Conservation (phyloP, 2,329 filamentous ascomycete species). For the Emmonsia crescens region DNA sequence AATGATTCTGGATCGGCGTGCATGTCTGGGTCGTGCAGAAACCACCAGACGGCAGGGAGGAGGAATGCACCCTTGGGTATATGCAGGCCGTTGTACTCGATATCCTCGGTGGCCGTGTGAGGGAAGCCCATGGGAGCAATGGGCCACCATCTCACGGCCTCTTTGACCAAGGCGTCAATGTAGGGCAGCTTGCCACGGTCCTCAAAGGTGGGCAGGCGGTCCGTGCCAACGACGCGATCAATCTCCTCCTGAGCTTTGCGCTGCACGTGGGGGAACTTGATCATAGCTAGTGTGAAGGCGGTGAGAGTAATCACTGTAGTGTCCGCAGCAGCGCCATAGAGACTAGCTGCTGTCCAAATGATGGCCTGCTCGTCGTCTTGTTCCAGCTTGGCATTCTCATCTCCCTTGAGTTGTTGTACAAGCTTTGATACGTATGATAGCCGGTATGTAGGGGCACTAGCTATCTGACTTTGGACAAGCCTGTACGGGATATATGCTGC, state of each 20-base stretch:
- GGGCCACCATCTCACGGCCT: conserved; percentile 28
- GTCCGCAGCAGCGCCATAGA: conserved; percentile 5
- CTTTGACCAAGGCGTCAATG: conserved; percentile 30
- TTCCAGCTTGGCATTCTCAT: not conserved
- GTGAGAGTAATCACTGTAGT: conserved; percentile 9
- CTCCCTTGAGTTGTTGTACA: not conserved
- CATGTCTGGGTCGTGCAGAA: conserved; percentile 28
- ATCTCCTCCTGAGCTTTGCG: conserved; percentile 40
- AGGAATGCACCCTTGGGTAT: conserved; percentile 29
- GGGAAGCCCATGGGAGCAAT: conserved; percentile 25
- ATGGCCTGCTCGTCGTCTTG: conserved; percentile 5
- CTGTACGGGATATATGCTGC: conserved; percentile 2
- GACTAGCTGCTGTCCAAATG: conserved; percentile 6
- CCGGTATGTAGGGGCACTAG: not conserved
- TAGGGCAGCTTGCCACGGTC: conserved; percentile 31
- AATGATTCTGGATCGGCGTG: conserved; percentile 31
- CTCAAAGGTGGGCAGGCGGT: conserved; percentile 24
- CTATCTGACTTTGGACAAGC: conserved; percentile 3
- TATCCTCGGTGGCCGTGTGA: conserved; percentile 20
- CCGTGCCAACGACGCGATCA: conserved; percentile 27
- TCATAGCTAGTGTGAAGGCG: conserved; percentile 43
- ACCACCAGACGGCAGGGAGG: conserved; percentile 31
- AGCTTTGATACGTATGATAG: conserved; percentile 6
- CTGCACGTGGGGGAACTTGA: conserved; percentile 41
- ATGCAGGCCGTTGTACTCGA: conserved; percentile 16